A percentile compares a stretch with the other conserved stretches of the same genome.
These are phyloP conservation scores for Russula virescens DNA, from an alignment of 768 basidiomycete genomes.

Conservation along the genomic window DNA sequence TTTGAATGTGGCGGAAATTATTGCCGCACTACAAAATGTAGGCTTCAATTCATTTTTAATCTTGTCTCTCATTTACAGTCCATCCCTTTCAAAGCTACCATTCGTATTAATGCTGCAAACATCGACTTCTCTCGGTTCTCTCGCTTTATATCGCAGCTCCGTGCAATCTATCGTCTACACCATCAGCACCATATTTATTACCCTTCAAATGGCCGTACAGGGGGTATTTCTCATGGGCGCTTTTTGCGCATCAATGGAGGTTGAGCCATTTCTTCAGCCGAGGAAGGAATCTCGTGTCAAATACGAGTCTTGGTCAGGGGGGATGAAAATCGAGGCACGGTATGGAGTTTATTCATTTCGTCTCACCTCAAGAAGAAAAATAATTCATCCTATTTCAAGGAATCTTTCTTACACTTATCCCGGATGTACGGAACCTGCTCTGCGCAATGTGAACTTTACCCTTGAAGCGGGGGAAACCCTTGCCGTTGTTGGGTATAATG, in stretches of 20 bases:
- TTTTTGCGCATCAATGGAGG: slow-evolving; percentile 69
- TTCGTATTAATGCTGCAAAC: slow-evolving; percentile 67
- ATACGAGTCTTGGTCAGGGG: slow-evolving; percentile 46
- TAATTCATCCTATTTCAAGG: slow-evolving; percentile 30
- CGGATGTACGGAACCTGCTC: slow-evolving; percentile 57
- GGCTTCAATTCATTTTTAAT: slow-evolving; percentile 27
- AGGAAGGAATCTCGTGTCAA: slow-evolving; percentile 43
- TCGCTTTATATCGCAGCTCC: slow-evolving; percentile 74
- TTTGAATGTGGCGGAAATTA: slow-evolving; percentile 57
- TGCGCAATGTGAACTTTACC: slow-evolving; percentile 63
- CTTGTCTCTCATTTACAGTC: slow-evolving; percentile 18
- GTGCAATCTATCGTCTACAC: slow-evolving; percentile 68
- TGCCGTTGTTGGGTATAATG: slow-evolving; percentile 82
- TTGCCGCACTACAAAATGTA: slow-evolving; percentile 67
- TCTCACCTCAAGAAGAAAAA: slow-evolving; percentile 1
- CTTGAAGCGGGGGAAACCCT: slow-evolving; percentile 72
- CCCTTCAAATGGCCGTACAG: slow-evolving; percentile 72
- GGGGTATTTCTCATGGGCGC: slow-evolving; percentile 83
- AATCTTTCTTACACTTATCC: slow-evolving; percentile 76
- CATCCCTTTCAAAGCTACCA: slow-evolving; percentile 50
- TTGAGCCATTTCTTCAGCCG: slow-evolving; percentile 65
- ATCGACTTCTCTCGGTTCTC: slow-evolving; percentile 71
- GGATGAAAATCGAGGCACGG: slow-evolving; percentile 70
- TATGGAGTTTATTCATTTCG: slow-evolving; percentile 31
- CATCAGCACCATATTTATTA: slow-evolving; percentile 54